Base-by-base conservation (phyloP, 2,329 filamentous ascomycete species). In the Rhinocladiella similis region DNA sequence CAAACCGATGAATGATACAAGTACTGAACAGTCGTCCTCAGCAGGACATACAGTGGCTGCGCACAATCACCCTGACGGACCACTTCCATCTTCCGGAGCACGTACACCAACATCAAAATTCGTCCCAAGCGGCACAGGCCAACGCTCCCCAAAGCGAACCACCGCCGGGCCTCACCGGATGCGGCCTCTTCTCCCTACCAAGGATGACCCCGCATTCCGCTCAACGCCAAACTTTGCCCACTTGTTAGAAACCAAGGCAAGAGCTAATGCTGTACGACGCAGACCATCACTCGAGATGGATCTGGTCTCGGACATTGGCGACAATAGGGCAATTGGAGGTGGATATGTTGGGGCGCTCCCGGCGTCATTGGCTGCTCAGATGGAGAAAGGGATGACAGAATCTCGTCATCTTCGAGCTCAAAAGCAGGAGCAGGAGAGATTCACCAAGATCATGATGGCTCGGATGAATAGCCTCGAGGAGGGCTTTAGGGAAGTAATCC, bases 381-480 rank as follows among this genome's bases (percentile, higher is more conserved):
- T 94, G 82, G 87, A 84, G 7, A 84, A 88, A 75, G 87, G 86
- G 0, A 83, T 85, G 48, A 85, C 86, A 13, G 83, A 83, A 18
- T 72, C 85, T 51, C 82, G 81, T 43, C 70, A 65, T 73, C 70
- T 27, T 49, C 50, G 68, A 69, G 22, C 76, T 77, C 78, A 79
- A 42, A 49, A 61, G 27, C 62, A 65, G 27, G 59, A 67, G 25
- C 87, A 90, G 67, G 83, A 89, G 39, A 88, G 92, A 82, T 86
- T 88, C 68, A 83, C 87, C 64, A 83, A 90, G 54, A 81, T 96
- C 45, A 88, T 97, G 73, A 77, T 97, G 45, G 90, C 91, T 7
- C 81, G 91, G 33, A 97, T 97, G 91, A 94, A 94, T 70, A 93
- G 88, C 6, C 80, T 97, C 1, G 92, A 97, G 70, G 91, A 96